Evolutionary conservation across 2,329 filamentous ascomycete genomes (phyloP), one percentile per base, ranked within the genome.

Genomic region (Lachnellula willkommii): DNA sequence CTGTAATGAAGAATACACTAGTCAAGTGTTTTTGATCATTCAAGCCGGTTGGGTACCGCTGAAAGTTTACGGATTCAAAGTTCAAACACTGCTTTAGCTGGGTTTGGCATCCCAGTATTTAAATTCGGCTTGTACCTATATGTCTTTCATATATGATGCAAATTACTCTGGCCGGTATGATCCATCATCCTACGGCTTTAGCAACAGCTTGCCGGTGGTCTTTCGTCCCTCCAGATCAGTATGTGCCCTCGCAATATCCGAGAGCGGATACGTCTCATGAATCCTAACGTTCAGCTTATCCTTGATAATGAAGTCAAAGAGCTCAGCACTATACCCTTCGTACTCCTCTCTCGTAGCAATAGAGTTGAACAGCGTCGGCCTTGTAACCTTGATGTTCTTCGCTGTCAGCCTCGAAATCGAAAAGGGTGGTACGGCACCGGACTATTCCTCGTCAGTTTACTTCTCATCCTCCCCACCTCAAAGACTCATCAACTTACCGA

Each of bases 191-290:
- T 80, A 63, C n/a, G 56, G 50, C 73, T 85, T 85, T 67, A 96
- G 71, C 53, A 96, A 71, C 60, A 95, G 72, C 76, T 96, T 96
- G 20, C 92, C 92, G 11, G 83, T 89, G 2, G 90, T 94, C 76
- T 87, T 89, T 64, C 91, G 79, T 39, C 88, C 81, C 72, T 95
- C 89, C 43, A 96, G 78, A 70, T 96, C 90, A 49, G 75, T 72
- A 61, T 95, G 90, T 9, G 90, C 90, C 64, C 81, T 77, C 37
- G 77, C 82, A 36, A 87, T 83, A 45, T 96, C 86, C 65, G 83
- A 80, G 39, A 96, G 74, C 6, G 86, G 82, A 69, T 96, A 96
- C 0, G 85, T 75, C 60, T 91, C 83, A 70, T 95, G 89, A 36
- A 95, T 81, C 58, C 79, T 80, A 14, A 90, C 79, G 59, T 89